phyloP scores from a whole-genome alignment of 2,329 filamentous ascomycete species.

The Cylindrodendrum hubeiense region DNA sequence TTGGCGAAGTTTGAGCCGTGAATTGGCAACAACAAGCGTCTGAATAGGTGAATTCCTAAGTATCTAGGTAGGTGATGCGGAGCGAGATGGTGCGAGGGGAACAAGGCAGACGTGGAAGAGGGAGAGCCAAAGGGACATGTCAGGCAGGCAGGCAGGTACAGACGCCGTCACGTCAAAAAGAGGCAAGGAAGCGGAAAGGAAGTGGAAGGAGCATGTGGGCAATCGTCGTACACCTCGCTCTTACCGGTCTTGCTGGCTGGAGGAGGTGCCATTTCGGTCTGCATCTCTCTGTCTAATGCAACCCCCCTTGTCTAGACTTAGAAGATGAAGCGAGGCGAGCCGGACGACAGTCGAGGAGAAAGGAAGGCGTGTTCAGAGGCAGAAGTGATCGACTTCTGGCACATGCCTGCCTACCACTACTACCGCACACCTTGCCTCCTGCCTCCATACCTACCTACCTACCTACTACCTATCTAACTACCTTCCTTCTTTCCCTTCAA shows the following conservation, averaged over 20 bases:
- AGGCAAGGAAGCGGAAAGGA: not conserved
- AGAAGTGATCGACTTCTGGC: not conserved
- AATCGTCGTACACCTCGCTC: not conserved
- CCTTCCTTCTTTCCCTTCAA: not conserved
- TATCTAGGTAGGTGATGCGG: not conserved
- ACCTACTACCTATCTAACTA: not conserved
- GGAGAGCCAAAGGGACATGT: not conserved
- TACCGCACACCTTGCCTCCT: no score
- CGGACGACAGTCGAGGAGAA: not conserved
- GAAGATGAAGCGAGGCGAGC: not conserved
- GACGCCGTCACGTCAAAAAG: not conserved
- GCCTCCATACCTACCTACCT: not conserved
- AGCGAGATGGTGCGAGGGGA: not conserved
- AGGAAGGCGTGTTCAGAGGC: not conserved
- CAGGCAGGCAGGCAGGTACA: not conserved
- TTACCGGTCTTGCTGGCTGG: not conserved
- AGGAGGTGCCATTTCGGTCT: not conserved
- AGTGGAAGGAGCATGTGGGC: not conserved
- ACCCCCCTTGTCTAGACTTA: not conserved
- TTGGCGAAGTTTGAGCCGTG: not conserved
- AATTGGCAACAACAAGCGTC: not conserved
- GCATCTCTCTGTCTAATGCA: not conserved
- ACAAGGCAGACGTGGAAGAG: not conserved
- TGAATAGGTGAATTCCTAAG: no score
- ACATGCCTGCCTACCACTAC: not conserved